phyloP scores from a whole-genome alignment of 2,329 filamentous ascomycete species.

The Mollisiaceae sp. region DNA sequence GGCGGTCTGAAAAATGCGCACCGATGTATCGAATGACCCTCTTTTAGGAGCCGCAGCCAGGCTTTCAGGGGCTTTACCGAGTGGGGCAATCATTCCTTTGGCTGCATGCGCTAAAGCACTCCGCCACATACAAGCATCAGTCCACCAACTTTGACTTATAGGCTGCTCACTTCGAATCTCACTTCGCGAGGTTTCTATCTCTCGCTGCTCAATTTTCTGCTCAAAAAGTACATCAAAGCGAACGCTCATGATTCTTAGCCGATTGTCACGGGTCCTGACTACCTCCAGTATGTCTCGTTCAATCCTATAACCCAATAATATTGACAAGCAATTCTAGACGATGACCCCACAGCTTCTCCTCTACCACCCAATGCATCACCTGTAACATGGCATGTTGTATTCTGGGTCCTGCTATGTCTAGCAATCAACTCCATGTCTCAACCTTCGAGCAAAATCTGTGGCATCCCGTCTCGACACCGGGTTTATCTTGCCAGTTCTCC shows the following conservation, averaged over 20 bases:
- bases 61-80: slow-evolving; percentile 1
- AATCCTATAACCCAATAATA: not conserved
- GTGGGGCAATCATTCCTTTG: not conserved
- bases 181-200: not conserved
- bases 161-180: not conserved
- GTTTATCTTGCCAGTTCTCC: slow-evolving; percentile 29
- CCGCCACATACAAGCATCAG: not conserved
- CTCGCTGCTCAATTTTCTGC: not conserved
- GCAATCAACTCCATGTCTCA: slow-evolving; percentile 34
- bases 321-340: not conserved
- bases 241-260: not conserved
- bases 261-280: not conserved
- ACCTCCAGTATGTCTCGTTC: not conserved
- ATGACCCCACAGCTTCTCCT: not conserved
- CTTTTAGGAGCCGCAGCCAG: not conserved
- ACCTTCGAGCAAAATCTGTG: slow-evolving; percentile 23
- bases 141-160: not conserved
- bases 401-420: slow-evolving; percentile 29
- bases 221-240: not conserved
- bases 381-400: slow-evolving; percentile 29
- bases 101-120: not conserved
- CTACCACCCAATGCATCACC: slow-evolving; percentile 25
- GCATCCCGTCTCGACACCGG: slow-evolving; percentile 20
- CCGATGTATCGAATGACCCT: not conserved
- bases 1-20: not conserved